These are phyloP conservation scores for Keithomyces neogunnii DNA, from an alignment of 2,329 filamentous ascomycete species.

Conservation along the genomic window DNA sequence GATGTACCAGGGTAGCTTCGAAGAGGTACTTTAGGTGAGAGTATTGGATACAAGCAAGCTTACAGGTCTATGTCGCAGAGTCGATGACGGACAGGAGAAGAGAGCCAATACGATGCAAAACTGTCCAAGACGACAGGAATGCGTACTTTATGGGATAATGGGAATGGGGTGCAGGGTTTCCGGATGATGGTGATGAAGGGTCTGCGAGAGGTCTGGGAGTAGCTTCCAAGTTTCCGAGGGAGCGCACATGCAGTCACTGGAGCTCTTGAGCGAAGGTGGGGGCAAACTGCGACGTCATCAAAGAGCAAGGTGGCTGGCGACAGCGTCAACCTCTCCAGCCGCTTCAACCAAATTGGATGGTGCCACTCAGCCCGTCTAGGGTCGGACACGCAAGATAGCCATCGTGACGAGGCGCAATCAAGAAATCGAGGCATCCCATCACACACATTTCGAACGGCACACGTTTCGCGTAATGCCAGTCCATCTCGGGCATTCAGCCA, in stretches of 20 bases:
- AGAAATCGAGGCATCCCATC: not conserved
- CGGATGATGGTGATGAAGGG: not conserved
- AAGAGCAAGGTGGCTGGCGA: not conserved
- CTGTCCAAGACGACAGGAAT: too few species aligned
- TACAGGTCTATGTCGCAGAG: too few species aligned
- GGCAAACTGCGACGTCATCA: slow-evolving; percentile 4
- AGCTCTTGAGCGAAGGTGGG: not conserved
- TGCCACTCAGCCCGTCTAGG: too few species aligned
- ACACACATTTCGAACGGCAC: not conserved
- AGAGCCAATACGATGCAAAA: too few species aligned
- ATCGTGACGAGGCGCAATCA: too few species aligned
- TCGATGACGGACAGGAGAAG: too few species aligned
- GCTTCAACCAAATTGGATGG: too few species aligned
- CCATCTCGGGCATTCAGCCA: not conserved
- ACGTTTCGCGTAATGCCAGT: not conserved
- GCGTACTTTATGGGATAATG: not conserved
- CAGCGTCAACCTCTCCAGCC: not conserved
- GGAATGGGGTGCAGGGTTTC: slow-evolving; percentile 3
- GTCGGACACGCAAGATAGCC: too few species aligned
- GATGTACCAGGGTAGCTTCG: not conserved
- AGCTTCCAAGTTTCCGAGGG: too few species aligned
- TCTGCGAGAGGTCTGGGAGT: not conserved
- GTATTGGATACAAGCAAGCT: too few species aligned
- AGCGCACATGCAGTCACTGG: not conserved
- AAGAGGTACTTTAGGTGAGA: too few species aligned